Base-by-base conservation (phyloP, 1,284 basidiomycete genomes). In the Athelia psychrophila region DNA sequence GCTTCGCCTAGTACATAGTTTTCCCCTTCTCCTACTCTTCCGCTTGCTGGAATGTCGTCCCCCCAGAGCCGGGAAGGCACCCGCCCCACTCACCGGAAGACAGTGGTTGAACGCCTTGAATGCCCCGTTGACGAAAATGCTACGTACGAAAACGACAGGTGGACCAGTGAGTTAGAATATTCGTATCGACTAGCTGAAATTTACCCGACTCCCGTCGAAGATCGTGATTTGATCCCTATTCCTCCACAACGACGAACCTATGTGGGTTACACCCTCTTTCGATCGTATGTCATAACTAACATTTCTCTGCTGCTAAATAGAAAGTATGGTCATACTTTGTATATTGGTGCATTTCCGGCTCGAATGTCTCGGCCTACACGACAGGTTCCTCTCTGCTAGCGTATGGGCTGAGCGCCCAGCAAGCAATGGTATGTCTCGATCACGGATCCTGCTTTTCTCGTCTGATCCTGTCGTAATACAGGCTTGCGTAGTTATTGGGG, bases 181-280 rank as follows among this genome's bases (percentile, higher is more conserved):
- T 13, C n/a, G 20, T 22, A 9, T 22, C 9, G 38, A 42, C 6
- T 42, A 16, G 38, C 16, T 35, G 38, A 18, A 42, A 9, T 22
- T 42, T 22, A 22, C 20, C 6, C 6, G n/a, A 6, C 8, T 18
- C n/a, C n/a, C 16, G 20, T n/a, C 20, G 6, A 5, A 42, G 38
- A 36, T 48, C 47, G 47, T 25, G 50, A 51, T 20, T 35, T 50
- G 24, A 50, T 50, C n/a, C 49, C 49, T 44, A 50, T 50, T 38
- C 49, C 49, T n/a, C 22, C 35, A 27, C 35, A 42, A 12, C 49
- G 49, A 18, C 49, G 49, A 16, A 50, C 49, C 13, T 50, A 44
- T 44, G 48, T 49, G 15, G 24, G 35, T 20, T 32, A 24, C 22
- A 36, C 19, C 20, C 35, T 32, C 32, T 22, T 20, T 36, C 30